Conservation (phyloP, 1,284 basidiomycete species). For the Pyrrhoderma lamaoense region DNA sequence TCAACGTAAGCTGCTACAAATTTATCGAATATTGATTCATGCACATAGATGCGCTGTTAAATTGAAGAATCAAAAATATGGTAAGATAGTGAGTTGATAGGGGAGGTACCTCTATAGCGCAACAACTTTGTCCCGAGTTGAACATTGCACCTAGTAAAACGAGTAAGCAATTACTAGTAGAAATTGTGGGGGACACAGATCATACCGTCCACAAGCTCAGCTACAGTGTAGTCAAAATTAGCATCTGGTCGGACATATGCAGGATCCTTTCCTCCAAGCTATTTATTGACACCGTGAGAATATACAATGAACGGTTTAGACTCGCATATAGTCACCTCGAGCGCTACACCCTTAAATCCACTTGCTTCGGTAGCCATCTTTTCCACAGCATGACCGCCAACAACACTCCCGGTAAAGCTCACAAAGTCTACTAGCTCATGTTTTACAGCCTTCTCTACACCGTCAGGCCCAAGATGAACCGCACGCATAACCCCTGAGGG, state of each 20-base stretch:
- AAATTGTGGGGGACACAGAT: slow-evolving; percentile 15
- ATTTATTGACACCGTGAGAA: slow-evolving; percentile 19
- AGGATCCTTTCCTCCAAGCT: slow-evolving; percentile 95
- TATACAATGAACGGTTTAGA: neutral
- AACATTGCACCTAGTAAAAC: slow-evolving; percentile 69
- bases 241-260: slow-evolving; percentile 89
- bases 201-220: slow-evolving; percentile 83
- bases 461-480: slow-evolving; percentile 66
- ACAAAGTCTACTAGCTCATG: slow-evolving; percentile 74
- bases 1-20: slow-evolving; percentile 77
- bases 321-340: slow-evolving; percentile 45
- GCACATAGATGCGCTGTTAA: slow-evolving; percentile 85
- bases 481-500: slow-evolving; percentile 74
- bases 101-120: slow-evolving; percentile 63
- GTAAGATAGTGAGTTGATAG: neutral
- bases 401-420: slow-evolving; percentile 85
- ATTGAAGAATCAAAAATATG: neutral
- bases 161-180: slow-evolving; percentile 1
- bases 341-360: slow-evolving; percentile 75
- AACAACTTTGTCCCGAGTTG: slow-evolving; percentile 94
- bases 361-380: slow-evolving; percentile 49
- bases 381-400: slow-evolving; percentile 57
- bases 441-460: slow-evolving; percentile 58
- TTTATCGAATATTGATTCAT: slow-evolving; percentile 72
- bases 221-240: slow-evolving; percentile 75